Conservation (phyloP, 1,284 basidiomycete species). For the Amylostereum chailletii region DNA sequence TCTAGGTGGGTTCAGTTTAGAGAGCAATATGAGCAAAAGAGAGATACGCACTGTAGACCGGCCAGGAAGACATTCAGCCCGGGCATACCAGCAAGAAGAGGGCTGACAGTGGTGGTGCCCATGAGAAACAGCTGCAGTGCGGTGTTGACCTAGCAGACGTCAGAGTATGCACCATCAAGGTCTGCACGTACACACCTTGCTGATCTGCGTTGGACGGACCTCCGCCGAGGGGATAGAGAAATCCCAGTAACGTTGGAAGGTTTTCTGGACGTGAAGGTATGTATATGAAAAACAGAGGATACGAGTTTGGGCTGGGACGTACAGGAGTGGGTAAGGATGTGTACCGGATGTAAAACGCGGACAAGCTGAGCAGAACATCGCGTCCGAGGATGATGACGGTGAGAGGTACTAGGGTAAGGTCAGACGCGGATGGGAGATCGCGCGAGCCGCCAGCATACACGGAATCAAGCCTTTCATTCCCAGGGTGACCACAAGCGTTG, state of each 20-base stretch:
- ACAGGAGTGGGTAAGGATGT: slow-evolving; percentile 83
- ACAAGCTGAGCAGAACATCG: slow-evolving; percentile 80
- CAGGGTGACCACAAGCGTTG: slow-evolving; percentile 85
- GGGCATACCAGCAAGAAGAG: slow-evolving; percentile 48
- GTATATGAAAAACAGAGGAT: background rate
- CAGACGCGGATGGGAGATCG: background rate
- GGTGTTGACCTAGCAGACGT: slow-evolving; percentile 72
- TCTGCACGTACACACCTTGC: slow-evolving; percentile 52
- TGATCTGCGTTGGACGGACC: slow-evolving; percentile 83
- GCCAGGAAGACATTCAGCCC: slow-evolving; percentile 44
- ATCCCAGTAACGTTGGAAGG: slow-evolving; percentile 88
- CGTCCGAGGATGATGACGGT: slow-evolving; percentile 85
- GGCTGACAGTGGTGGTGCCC: slow-evolving; percentile 80
- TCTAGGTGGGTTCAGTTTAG: slow-evolving; percentile 30
- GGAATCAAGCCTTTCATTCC: slow-evolving; percentile 81
- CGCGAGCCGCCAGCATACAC: slow-evolving; percentile 34
- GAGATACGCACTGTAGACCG: background rate
- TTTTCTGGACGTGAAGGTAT: slow-evolving; percentile 56
- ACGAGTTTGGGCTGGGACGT: slow-evolving; percentile 21
- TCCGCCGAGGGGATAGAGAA: slow-evolving; percentile 92
- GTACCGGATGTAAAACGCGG: slow-evolving; percentile 93
- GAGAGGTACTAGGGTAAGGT: slow-evolving; percentile 56
- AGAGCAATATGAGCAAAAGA: background rate
- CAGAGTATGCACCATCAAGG: background rate
- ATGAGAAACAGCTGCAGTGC: slow-evolving; percentile 87